A percentile compares a stretch with the other conserved stretches of the same genome.
phyloP scores from a whole-genome alignment of 2,329 filamentous ascomycete species.

The Polychaeton citri region DNA sequence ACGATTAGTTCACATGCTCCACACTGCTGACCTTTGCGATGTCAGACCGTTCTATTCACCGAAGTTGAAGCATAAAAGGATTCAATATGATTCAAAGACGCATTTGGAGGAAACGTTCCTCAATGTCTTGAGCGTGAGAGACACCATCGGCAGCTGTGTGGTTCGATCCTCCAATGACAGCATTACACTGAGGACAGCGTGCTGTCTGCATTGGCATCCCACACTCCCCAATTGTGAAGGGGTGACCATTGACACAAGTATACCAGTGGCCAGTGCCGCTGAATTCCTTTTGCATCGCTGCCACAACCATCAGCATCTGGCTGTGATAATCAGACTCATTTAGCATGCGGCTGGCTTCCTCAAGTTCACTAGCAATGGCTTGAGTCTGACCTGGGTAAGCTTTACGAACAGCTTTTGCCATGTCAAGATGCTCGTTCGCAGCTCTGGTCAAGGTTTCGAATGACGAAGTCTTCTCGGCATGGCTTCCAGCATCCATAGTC shows the following conservation, averaged over 20 bases:
- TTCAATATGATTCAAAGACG: conserved; percentile 2
- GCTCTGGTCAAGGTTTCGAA: conserved; percentile 4
- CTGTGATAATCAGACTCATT: conserved; percentile 32
- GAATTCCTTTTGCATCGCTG: conserved; percentile 33
- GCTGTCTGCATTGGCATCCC: conserved; percentile 49
- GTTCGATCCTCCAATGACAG: conserved; percentile 40
- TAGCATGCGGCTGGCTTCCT: conserved; percentile 32
- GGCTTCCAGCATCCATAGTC: conserved; percentile 7
- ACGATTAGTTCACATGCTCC: no score
- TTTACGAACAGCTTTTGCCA: conserved; percentile 15
- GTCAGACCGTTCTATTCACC: no score
- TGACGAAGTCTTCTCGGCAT: conserved; percentile 6
- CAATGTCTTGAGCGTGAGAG: conserved; percentile 35
- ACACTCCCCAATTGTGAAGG: conserved; percentile 26
- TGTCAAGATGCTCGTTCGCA: conserved; percentile 15
- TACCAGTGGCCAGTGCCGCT: conserved; percentile 47
- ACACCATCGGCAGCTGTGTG: conserved; percentile 42
- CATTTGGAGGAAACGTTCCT: conserved; percentile 19
- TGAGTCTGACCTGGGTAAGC: conserved; percentile 13
- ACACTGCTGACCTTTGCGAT: no score
- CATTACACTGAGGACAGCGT: conserved; percentile 49
- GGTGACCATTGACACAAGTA: conserved; percentile 42
- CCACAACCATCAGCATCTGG: conserved; percentile 38
- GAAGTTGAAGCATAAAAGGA: no score
- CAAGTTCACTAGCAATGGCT: conserved; percentile 32